phyloP scores from a whole-genome alignment of 345 rosid species.

The Kernera saxatilis region DNA sequence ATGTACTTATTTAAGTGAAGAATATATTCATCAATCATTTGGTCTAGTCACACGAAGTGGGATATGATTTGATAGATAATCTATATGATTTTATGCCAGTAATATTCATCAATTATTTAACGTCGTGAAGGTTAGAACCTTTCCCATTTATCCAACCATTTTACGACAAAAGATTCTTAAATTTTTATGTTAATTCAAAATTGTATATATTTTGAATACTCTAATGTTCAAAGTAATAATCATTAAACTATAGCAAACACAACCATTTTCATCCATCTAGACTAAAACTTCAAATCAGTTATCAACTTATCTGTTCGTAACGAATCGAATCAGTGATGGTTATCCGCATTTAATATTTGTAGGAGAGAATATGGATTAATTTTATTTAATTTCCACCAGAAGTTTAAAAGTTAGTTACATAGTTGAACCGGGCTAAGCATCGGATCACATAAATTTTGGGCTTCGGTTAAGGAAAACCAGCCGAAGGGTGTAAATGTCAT shows the following conservation, averaged over 20 bases:
- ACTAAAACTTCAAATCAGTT: no score
- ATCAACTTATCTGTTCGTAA: no score
- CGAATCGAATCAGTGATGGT: no score
- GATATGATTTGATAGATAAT: constrained; percentile 16
- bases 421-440: not conserved
- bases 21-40: constrained; percentile 25
- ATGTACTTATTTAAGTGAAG: not conserved
- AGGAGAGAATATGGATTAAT: no score
- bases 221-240: no score
- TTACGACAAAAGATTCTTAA: not conserved
- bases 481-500: constrained; percentile 8
- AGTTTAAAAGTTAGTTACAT: not conserved
- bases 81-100: constrained; percentile 6
- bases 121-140: not conserved
- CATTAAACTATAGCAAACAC: no score
- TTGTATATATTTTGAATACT: no score
- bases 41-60: constrained; percentile 15
- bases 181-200: no score
- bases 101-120: constrained; percentile 2
- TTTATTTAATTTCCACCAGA: not conserved
- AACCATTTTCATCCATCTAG: no score
- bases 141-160: not conserved
- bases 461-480: not conserved
- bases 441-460: not conserved
- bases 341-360: no score